Conservation (phyloP, 305 asterid species). For the Withania somnifera region DNA sequence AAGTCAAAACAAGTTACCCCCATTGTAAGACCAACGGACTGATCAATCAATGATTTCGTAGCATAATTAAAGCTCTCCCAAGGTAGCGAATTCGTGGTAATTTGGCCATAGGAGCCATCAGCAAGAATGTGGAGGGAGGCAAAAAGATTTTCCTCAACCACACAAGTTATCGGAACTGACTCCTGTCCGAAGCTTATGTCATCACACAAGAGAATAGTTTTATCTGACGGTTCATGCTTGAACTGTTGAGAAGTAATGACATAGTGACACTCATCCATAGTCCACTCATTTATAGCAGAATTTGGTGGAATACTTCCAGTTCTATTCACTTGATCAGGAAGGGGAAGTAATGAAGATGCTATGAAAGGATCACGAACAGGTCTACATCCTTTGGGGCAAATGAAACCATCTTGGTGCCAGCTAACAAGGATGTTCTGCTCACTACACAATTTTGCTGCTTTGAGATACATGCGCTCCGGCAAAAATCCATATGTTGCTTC, state of each 20-base stretch:
- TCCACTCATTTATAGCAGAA: slow-evolving; percentile 53
- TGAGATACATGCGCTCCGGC: slow-evolving; percentile 70
- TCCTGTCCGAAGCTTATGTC: slow-evolving; percentile 93
- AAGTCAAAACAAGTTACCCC: slow-evolving; percentile 44
- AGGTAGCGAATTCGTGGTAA: slow-evolving; percentile 51
- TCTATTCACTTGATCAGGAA: slow-evolving; percentile 24
- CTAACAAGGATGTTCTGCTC: slow-evolving; percentile 67
- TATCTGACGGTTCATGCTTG: slow-evolving; percentile 74
- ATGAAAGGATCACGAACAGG: slow-evolving; percentile 21
- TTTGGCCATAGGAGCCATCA: slow-evolving; percentile 69
- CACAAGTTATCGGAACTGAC: slow-evolving; percentile 81
- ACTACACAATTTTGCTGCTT: slow-evolving; percentile 91
- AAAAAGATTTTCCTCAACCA: slow-evolving; percentile 83
- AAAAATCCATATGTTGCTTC: slow-evolving; percentile 60
- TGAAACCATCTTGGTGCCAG: slow-evolving; percentile 78
- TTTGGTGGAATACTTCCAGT: slow-evolving; percentile 23
- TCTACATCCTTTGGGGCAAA: slow-evolving; percentile 77
- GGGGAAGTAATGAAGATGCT: slow-evolving; percentile 35
- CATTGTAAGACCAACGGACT: slow-evolving; percentile 45
- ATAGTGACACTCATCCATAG: slow-evolving; percentile 80
- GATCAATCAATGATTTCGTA: slow-evolving; percentile 61
- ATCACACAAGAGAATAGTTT: slow-evolving; percentile 68
- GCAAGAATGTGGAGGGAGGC: slow-evolving; percentile 45
- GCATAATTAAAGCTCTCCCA: slow-evolving; percentile 94
- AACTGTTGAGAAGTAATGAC: slow-evolving; percentile 80